Evolutionary conservation across 73 alveolate species (phyloP).

Genomic region (Paramecium caudatum): DNA sequence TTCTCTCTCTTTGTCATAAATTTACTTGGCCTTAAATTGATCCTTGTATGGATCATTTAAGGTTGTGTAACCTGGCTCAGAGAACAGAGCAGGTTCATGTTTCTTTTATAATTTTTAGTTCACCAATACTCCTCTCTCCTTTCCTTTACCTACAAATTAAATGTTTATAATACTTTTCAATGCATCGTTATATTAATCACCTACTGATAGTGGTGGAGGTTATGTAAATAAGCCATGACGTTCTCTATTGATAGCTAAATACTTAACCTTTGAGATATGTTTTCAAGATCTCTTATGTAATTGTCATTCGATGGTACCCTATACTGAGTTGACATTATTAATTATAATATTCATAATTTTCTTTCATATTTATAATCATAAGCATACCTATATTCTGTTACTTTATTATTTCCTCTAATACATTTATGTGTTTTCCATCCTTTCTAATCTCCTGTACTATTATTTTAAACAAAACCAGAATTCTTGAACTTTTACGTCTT

Average conservation of each 20-base stretch:
- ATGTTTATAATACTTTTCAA: not conserved
- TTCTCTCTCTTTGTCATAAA: slow-evolving; percentile 52
- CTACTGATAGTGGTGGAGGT: slow-evolving; percentile 51
- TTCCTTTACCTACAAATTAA: slow-evolving; percentile 13
- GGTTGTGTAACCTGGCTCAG: slow-evolving; percentile 37
- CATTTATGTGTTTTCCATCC: not conserved
- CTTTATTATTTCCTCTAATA: not conserved
- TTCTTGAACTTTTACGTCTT: not conserved
- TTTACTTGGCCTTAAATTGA: slow-evolving; percentile 39
- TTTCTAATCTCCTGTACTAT: not conserved
- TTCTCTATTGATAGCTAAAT: not conserved
- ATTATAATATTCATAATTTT: not conserved
- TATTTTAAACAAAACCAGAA: not conserved
- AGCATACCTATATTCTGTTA: not conserved
- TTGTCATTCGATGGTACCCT: slow-evolving; percentile 50
- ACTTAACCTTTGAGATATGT: slow-evolving; percentile 4
- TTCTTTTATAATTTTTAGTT: slow-evolving; percentile 48
- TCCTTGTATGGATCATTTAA: slow-evolving; percentile 50
- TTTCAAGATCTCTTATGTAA: slow-evolving; percentile 47
- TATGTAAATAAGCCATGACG: slow-evolving; percentile 46
- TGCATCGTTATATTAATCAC: slow-evolving; percentile 61
- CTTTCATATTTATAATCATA: not conserved
- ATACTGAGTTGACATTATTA: slow-evolving; percentile 57
- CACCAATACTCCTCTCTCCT: slow-evolving; percentile 13
- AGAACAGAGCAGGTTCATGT: slow-evolving; percentile 43